A percentile compares a stretch with the other conserved stretches of the same genome.
Conservation (phyloP, 2,329 filamentous ascomycete species). For the Tolypocladium tundrense region DNA sequence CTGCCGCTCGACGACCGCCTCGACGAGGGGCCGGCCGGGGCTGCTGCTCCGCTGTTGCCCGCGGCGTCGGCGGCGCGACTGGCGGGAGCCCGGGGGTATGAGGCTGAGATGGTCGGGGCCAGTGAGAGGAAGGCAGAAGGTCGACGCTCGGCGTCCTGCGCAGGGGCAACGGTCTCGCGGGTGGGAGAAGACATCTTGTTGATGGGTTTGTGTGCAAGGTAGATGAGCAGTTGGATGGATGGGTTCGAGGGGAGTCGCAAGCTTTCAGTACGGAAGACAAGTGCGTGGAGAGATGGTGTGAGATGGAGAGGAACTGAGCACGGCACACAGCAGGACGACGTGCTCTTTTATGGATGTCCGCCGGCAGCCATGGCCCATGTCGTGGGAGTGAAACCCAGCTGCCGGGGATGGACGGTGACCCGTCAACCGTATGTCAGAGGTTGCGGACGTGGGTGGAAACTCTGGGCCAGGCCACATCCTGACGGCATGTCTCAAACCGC, state of each 20-base stretch:
- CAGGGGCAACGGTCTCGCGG: not conserved
- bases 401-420: not conserved
- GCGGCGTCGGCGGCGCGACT: slow-evolving; percentile 11
- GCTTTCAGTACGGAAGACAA: not conserved
- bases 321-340: not conserved
- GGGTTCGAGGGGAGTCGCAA: not conserved
- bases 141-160: not conserved
- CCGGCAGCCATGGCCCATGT: not conserved
- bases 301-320: not conserved
- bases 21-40: slow-evolving; percentile 11
- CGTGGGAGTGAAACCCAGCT: not conserved
- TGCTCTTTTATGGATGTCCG: not conserved
- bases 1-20: slow-evolving; percentile 46
- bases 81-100: slow-evolving; percentile 37
- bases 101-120: slow-evolving; percentile 46
- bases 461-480: not conserved
- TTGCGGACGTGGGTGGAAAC: not conserved
- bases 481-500: not conserved
- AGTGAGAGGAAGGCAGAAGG: slow-evolving; percentile 41
- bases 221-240: not conserved
- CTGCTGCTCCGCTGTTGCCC: slow-evolving; percentile 14
- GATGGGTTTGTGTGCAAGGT: not conserved
- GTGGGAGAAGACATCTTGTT: slow-evolving; percentile 5
- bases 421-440: not conserved
- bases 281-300: not conserved